Percentiles rank a stretch among this genome's conserved stretches.
These are phyloP conservation scores for Asterochloris sp. DNA, from an alignment of 139 green algal genomes.

Conservation along the genomic window DNA sequence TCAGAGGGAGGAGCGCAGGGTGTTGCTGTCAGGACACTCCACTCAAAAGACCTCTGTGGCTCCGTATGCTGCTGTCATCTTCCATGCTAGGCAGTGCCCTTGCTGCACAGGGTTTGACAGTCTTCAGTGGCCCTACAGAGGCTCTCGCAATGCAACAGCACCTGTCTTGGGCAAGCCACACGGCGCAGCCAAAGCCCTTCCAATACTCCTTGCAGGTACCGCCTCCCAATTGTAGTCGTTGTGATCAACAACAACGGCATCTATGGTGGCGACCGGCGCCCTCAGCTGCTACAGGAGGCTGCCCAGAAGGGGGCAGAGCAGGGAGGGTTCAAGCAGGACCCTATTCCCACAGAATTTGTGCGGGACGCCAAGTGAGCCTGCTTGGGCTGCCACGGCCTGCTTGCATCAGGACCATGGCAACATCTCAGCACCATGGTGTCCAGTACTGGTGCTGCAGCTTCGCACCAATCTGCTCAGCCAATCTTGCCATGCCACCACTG, in stretches of 20 bases:
- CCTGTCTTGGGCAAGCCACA: too few species aligned
- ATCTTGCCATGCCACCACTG: too few species aligned
- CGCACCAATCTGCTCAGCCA: too few species aligned
- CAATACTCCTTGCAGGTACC: slow-evolving; percentile 43
- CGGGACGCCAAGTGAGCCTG: slow-evolving; percentile 22
- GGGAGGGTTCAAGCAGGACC: slow-evolving; percentile 48
- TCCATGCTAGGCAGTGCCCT: too few species aligned
- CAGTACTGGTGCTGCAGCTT: too few species aligned
- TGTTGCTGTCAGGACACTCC: too few species aligned
- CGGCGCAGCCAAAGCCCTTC: background rate
- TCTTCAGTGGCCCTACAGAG: too few species aligned
- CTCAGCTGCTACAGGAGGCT: slow-evolving; percentile 23
- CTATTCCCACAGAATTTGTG: slow-evolving; percentile 72
- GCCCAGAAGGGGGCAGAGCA: slow-evolving; percentile 32
- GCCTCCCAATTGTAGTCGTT: slow-evolving; percentile 67
- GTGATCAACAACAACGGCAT: slow-evolving; percentile 84
- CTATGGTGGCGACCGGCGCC: slow-evolving; percentile 74
- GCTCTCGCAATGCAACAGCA: too few species aligned
- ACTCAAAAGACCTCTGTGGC: too few species aligned
- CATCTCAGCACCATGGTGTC: background rate
- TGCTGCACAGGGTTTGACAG: too few species aligned
- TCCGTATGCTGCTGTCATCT: too few species aligned
- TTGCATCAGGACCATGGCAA: background rate
- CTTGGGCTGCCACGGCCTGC: background rate
- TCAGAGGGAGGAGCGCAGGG: too few species aligned